phyloP scores from a whole-genome alignment of 208 protist genomes.

The Hexamita inflata region DNA sequence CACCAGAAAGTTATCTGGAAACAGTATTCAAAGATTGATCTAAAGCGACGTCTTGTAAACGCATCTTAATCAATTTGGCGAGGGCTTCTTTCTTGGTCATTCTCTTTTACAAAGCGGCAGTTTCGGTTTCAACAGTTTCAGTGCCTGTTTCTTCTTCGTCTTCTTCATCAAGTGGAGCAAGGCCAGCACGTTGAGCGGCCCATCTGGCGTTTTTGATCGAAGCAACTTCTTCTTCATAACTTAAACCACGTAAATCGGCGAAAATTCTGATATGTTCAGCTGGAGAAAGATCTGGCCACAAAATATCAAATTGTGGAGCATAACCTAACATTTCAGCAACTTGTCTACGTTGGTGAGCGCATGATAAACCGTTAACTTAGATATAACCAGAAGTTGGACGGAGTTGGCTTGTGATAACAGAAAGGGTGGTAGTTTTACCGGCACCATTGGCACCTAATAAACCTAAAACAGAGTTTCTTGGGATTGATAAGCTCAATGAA shows the following conservation, averaged over 20 bases:
- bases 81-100: background rate
- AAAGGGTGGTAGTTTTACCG: constrained; percentile 27
- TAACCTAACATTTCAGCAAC: constrained; percentile 12
- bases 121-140: background rate
- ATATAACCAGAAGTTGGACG: constrained; percentile 6
- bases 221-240: constrained; percentile 15
- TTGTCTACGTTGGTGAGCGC: background rate
- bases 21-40: background rate
- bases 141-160: background rate
- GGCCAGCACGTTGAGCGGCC: background rate
- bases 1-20: constrained; percentile 17
- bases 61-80: background rate
- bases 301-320: constrained; percentile 26
- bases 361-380: constrained; percentile 1
- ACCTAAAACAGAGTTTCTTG: background rate
- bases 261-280: constrained; percentile 27
- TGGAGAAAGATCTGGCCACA: constrained; percentile 29
- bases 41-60: constrained; percentile 15
- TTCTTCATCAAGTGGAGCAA: background rate
- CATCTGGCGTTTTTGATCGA: background rate
- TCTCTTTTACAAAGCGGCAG: background rate
- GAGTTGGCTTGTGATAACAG: constrained; percentile 11
- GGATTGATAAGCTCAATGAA: background rate
- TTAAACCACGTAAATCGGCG: background rate
- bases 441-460: constrained; percentile 26